Base-by-base conservation (phyloP, 2,329 filamentous ascomycete species). In the Claviceps sp. region DNA sequence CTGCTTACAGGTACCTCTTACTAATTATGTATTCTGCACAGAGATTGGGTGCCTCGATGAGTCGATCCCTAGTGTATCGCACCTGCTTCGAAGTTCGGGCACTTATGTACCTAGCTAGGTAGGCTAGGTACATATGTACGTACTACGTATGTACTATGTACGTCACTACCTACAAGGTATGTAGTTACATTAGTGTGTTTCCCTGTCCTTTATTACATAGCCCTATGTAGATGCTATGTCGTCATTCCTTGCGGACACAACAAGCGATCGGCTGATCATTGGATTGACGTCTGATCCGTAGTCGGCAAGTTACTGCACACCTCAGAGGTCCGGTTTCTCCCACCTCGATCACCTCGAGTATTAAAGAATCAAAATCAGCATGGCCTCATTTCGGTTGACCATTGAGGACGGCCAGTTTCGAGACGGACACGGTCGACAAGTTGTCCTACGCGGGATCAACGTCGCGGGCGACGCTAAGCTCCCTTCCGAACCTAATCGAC, bases 371-470 rank as follows among this genome's bases (percentile, higher is more conserved):
- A 39, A 5, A 39, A 40, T 50, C 41, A 52, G 13, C 58, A 95
- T 95, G 89, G 73, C 84, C 55, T 73, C 81, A 22, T 78, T 91
- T 50, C 83, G 86, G 50, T 75, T 98, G 49, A 82, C 80, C 24
- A 91, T 98, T 61, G 88, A 96, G 62, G 85, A 93, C 58, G 82
- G 82, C 56, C 82, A 81, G 59, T 96, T 98, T 69, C 81, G 87
- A 56, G 94, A 98, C 66, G 66, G 73, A 14, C 72, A 89, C 57
- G 85, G 89, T 58, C 84, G 93, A 56, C 87, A 97, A 69, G 81
- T 98, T 52, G 85, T 88, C 2, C 75, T 98, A 45, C 84, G 93
- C 57, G 93, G 93, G 57, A 95, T 98, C 73, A 98, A 98, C 64
- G 80, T 94, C 56, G 89, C 90, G 40, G 89, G 81, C 57, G 91